Evolutionary conservation across 306 rosid genomes (phyloP).

Genomic region (Cucumis hystrix): DNA sequence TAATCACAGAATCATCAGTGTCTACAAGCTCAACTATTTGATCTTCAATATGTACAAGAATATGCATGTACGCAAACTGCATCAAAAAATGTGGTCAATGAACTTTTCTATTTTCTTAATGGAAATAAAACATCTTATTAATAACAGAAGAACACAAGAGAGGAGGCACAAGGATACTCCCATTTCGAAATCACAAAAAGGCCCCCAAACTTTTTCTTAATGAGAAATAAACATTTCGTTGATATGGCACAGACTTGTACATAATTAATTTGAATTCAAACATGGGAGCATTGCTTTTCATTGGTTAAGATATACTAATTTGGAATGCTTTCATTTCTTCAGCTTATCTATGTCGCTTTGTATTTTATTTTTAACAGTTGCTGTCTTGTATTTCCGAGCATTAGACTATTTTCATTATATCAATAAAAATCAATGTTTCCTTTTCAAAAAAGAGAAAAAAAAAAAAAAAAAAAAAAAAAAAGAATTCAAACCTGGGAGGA

Average conservation of each 20-base stretch:
- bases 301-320: too few species aligned
- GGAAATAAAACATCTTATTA: neutral
- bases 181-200: neutral
- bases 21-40: slow-evolving; percentile 52
- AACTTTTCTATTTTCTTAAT: neutral
- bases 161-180: neutral
- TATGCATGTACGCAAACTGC: slow-evolving; percentile 79
- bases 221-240: neutral
- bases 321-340: too few species aligned
- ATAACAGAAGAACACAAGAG: neutral
- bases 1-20: slow-evolving; percentile 23
- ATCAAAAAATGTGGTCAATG: slow-evolving; percentile 16
- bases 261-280: slow-evolving; percentile 14
- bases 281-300: slow-evolving; percentile 36
- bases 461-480: too few species aligned
- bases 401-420: too few species aligned
- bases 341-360: too few species aligned
- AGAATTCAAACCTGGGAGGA: slow-evolving; percentile 55
- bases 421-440: too few species aligned
- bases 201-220: neutral
- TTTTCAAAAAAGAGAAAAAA: too few species aligned
- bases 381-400: too few species aligned
- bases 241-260: neutral
- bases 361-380: too few species aligned
- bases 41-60: slow-evolving; percentile 75